Base-by-base conservation (phyloP, 805 yeast species). In the Pichia insulana region DNA sequence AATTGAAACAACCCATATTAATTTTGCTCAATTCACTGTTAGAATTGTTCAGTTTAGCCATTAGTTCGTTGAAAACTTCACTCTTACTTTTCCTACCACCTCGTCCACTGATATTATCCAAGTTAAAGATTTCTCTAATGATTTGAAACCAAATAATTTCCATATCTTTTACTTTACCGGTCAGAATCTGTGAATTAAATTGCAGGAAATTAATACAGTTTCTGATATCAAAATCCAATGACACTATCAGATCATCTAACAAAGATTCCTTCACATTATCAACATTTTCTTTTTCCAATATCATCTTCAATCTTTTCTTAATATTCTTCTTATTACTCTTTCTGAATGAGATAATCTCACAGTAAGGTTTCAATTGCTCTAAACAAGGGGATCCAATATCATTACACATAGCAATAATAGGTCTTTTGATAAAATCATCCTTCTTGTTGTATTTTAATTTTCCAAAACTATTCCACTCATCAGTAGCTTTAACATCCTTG, bases 331-430 rank as follows among this genome's bases (percentile, higher is more conserved):
- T 69, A 2, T 74, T 56, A 0, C 94, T 80, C 43, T 75, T 77
- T 44, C 68, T 71, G 54, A 88, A 83, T 7, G 74, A 59, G 2
- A 90, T 68, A 7, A 84, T 68, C 53, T 90, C 96, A 48, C 90
- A 77, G 45, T 71, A 63, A 0, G 82, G 81, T 47, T 90, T 75
- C 46, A 90, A 65, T 43, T 76, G 78, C 40, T 86, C 94, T 61
- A 90, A 66, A 1, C 84, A 76, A 3, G 79, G 74, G 0, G 85
- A 74, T 58, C 84, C 88, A 2, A 84, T 70, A 55, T 92, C 95
- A 56, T 90, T 92, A 58, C 97, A 94, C 43, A 92, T 76, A 34
- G 95, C 89, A 41, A 90, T 85, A 16, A 92, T 86, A 1, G 97
- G 97, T 50, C 97, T 70, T 52, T 71, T 67, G 34, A 92, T 59